Base-by-base conservation (phyloP, 2,329 filamentous ascomycete species). In the Fonsecaea pugnacius region DNA sequence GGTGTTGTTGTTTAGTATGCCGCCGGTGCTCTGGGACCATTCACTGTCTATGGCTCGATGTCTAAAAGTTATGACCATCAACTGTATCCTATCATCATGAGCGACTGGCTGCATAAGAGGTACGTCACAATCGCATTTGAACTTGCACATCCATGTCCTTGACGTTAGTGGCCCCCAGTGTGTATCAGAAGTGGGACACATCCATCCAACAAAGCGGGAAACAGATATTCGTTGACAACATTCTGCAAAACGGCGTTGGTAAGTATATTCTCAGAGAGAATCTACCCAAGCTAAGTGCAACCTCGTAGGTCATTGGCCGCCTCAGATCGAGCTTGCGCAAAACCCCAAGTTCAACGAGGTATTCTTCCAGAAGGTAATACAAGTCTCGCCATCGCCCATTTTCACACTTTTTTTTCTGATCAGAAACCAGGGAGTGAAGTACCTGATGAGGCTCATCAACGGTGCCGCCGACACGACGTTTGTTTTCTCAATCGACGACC, bases 401-500 rank as follows among this genome's bases (percentile, higher is more conserved):
- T 9, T 51, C 33, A n/a, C 3, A 51, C 5, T 4, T 51, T 5
- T 51, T 5, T 32, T 21, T 16, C 8, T 51, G 16, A 51, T n/a
- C 21, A n/a, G 51, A 32, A 35, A 33, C 3, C 24, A 53, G 51
- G 51, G 51, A 32, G 51, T 53, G 14, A 53, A 53, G 12, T 59
- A 59, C 40, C 46, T 59, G n/a, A 27, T 59, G 38, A 40, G 57
- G 18, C 57, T 59, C 30, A 59, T 59, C 46, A 59, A 59, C 14
- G 40, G 43, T 12, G 38, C 57, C 3, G 57, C 40, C 6, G 57
- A 59, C 35, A 51, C 43, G 46, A 51, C 57, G 4, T 59, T 59
- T 14, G 57, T 59, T 16, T 59, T 59, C 33, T 59, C 57, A 7
- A 59, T 59, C 27, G 57, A 59, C 57, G 50, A 59, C 32, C 57